phyloP scores from a whole-genome alignment of 306 rosid genomes.

The Dryas drummondii region DNA sequence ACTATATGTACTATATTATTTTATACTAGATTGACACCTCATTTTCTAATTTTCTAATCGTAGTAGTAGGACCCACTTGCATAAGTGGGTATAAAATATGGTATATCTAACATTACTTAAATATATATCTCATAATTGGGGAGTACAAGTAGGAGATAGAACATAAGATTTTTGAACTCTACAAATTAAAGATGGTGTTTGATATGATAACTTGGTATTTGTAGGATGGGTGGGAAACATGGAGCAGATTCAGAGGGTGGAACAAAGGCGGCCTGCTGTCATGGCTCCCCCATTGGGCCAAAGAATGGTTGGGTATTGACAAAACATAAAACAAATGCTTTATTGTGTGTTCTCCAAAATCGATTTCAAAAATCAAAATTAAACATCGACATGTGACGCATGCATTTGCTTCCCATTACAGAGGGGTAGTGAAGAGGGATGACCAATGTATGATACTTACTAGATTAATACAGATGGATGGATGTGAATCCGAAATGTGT shows the following conservation, averaged over 20 bases:
- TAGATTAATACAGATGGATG: not conserved
- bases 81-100: too few relatives aligned
- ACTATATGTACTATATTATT: too few relatives aligned
- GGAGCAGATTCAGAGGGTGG: conserved; percentile 2
- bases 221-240: conserved; percentile 33
- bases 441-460: not conserved
- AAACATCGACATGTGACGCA: not conserved
- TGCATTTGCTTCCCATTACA: not conserved
- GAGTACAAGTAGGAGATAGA: too few relatives aligned
- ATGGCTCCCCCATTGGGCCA: conserved; percentile 20
- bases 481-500: not conserved
- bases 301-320: conserved; percentile 17
- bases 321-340: not conserved
- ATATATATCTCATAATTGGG: too few relatives aligned
- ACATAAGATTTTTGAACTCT: too few relatives aligned
- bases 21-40: too few relatives aligned
- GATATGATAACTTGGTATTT: not conserved
- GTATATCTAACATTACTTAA: too few relatives aligned
- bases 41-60: too few relatives aligned
- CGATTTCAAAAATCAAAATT: not conserved
- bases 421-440: conserved; percentile 7
- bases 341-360: too few relatives aligned
- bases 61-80: too few relatives aligned
- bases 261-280: conserved; percentile 12
- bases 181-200: not conserved